A percentile compares a stretch with the other conserved stretches of the same genome.
Evolutionary conservation across 1,284 basidiomycete genomes (phyloP).

Genomic region (Marasmius sp.): DNA sequence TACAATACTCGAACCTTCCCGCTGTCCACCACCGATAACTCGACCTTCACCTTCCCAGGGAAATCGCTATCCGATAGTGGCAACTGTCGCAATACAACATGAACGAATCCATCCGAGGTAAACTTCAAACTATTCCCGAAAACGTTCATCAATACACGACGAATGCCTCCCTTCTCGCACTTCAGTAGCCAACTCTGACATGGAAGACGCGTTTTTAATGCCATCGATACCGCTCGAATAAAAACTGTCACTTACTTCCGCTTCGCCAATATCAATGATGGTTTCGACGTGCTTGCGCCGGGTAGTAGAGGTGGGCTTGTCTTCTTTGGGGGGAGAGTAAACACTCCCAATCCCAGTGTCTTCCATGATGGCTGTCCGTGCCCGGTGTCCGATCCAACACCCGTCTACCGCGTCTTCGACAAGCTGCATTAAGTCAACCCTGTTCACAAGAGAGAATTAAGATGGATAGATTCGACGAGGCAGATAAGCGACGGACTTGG

Average conservation of each 20-base stretch:
- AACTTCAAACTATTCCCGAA: slow-evolving; percentile 96
- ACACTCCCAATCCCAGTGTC: slow-evolving; percentile 84
- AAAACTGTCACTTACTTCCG: slow-evolving; percentile 33
- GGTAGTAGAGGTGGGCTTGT: slow-evolving; percentile 33
- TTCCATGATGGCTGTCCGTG: slow-evolving; percentile 64
- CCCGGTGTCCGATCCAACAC: slow-evolving; percentile 92
- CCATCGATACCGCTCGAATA: background rate
- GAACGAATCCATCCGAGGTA: slow-evolving; percentile 84
- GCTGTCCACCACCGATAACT: slow-evolving; percentile 87
- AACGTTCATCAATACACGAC: slow-evolving; percentile 92
- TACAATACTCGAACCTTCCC: slow-evolving; percentile 52
- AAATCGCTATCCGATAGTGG: slow-evolving; percentile 51
- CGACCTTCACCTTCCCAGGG: slow-evolving; percentile 69
- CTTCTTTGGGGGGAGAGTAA: slow-evolving; percentile 78
- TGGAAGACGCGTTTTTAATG: slow-evolving; percentile 3
- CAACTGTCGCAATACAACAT: slow-evolving; percentile 80
- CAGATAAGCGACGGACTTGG: slow-evolving; percentile 44
- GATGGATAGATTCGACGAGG: slow-evolving; percentile 5
- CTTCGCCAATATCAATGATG: slow-evolving; percentile 82
- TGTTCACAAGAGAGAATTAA: slow-evolving; percentile 25
- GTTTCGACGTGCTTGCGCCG: slow-evolving; percentile 70
- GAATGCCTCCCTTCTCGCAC: slow-evolving; percentile 91
- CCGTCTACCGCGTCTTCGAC: slow-evolving; percentile 96
- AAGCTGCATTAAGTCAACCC: slow-evolving; percentile 85
- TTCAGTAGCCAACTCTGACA: slow-evolving; percentile 82